Evolutionary conservation across 2,329 filamentous ascomycete species (phyloP).

Genomic region (Sphaceloma murrayae): DNA sequence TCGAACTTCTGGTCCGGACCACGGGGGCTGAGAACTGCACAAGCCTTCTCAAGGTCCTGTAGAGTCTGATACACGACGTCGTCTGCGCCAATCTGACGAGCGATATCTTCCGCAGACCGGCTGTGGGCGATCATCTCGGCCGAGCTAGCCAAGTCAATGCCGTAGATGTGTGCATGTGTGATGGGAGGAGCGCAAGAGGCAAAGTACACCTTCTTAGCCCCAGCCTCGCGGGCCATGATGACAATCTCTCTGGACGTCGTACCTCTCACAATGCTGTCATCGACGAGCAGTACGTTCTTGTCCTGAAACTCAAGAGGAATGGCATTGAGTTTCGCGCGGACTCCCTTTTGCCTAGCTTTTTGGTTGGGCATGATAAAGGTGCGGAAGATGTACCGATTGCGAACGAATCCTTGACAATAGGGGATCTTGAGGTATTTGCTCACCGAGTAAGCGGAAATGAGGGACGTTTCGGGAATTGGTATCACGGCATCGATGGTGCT

Average conservation of each 20-base stretch:
- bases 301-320: constrained; percentile 78
- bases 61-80: constrained; percentile 70
- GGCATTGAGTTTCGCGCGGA: constrained; percentile 79
- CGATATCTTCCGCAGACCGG: constrained; percentile 51
- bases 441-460: constrained; percentile 67
- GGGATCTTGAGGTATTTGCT: constrained; percentile 67
- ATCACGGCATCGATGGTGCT: constrained; percentile 76
- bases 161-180: constrained; percentile 77
- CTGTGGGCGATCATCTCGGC: constrained; percentile 63
- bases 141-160: constrained; percentile 64
- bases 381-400: constrained; percentile 81
- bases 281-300: constrained; percentile 72
- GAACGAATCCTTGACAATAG: constrained; percentile 73
- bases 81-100: constrained; percentile 61
- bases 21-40: constrained; percentile 58
- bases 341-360: constrained; percentile 68
- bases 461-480: constrained; percentile 74
- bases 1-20: constrained; percentile 61
- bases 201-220: constrained; percentile 73
- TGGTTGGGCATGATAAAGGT: constrained; percentile 86
- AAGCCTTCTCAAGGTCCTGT: constrained; percentile 69
- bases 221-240: constrained; percentile 73
- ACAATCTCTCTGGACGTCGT: constrained; percentile 74
- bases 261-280: constrained; percentile 82
- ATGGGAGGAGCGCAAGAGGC: constrained; percentile 74